A percentile compares a stretch with the other conserved stretches of the same genome.
Evolutionary conservation across 2,329 filamentous ascomycete genomes (phyloP).

Genomic region (Calonectria pauciramosa): DNA sequence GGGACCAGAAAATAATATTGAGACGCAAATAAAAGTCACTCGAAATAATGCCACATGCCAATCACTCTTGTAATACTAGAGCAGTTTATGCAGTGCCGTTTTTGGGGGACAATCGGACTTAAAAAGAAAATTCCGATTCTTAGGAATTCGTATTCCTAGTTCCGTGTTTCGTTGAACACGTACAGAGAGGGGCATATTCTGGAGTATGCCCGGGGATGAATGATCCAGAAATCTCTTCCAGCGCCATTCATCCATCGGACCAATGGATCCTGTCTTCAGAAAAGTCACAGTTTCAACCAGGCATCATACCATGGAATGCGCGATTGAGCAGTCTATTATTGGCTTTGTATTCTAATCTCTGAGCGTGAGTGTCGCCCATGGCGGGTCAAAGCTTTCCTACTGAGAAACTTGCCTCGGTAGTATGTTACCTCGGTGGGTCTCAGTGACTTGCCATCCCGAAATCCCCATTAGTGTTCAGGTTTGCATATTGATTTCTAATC

Average conservation of each 20-base stretch:
- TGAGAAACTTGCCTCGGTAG: neutral
- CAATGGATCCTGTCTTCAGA: neutral
- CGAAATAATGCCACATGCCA: neutral
- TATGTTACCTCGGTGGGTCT: neutral
- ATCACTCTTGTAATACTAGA: neutral
- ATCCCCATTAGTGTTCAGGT: neutral
- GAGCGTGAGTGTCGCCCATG: neutral
- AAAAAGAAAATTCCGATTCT: neutral
- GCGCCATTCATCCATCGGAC: neutral
- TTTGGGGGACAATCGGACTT: neutral
- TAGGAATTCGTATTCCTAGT: neutral
- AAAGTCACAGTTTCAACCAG: neutral
- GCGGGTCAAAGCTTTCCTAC: neutral
- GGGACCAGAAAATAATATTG: neutral
- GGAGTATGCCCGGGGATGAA: neutral
- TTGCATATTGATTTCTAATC: neutral
- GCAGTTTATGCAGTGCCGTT: neutral
- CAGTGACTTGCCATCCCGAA: neutral
- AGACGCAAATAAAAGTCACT: neutral
- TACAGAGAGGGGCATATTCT: neutral
- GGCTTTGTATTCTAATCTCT: neutral
- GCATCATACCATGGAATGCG: neutral
- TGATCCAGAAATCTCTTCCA: neutral
- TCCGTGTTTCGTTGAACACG: neutral
- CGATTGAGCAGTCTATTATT: neutral